phyloP scores from a whole-genome alignment of 495 filamentous ascomycete genomes.

The Wilcoxina mikolae region DNA sequence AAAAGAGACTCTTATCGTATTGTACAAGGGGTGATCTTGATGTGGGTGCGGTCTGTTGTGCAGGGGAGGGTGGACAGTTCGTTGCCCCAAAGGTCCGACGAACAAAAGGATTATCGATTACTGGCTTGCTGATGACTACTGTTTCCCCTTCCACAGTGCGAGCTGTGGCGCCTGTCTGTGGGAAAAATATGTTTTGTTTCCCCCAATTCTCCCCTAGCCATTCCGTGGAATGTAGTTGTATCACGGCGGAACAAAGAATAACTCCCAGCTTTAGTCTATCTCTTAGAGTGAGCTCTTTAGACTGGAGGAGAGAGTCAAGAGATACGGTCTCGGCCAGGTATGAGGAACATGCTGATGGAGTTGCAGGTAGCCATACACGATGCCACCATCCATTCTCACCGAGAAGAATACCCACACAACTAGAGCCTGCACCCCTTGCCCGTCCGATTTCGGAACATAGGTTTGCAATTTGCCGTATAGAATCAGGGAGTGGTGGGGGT shows the following conservation, averaged over 20 bases:
- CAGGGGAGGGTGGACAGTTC: background rate
- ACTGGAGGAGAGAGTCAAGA: slow-evolving; percentile 5
- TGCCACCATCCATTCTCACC: slow-evolving; percentile 7
- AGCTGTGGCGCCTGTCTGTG: background rate
- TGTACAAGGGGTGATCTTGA: background rate
- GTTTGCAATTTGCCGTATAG: slow-evolving; percentile 12
- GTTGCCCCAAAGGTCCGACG: slow-evolving; percentile 16
- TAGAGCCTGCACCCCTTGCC: background rate
- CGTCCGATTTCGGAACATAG: slow-evolving; percentile 11
- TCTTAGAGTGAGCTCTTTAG: background rate
- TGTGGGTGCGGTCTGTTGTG: too few relatives aligned
- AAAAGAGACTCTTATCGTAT: slow-evolving; percentile 26
- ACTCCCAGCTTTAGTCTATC: slow-evolving; percentile 14
- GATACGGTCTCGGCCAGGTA: slow-evolving; percentile 5
- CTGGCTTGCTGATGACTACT: slow-evolving; percentile 5
- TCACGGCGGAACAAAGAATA: slow-evolving; percentile 13
- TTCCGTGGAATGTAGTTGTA: slow-evolving; percentile 18
- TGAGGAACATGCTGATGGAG: background rate
- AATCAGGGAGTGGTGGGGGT: too few relatives aligned
- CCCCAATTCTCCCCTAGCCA: slow-evolving; percentile 15
- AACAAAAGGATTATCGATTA: slow-evolving; percentile 13
- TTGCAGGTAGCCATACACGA: background rate
- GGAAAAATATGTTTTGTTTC: slow-evolving; percentile 13
- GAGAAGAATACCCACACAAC: slow-evolving; percentile 15
- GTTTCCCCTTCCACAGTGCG: background rate